phyloP scores from a whole-genome alignment of 1,139 yeast species.

The Arxiozyma slooffiae region DNA sequence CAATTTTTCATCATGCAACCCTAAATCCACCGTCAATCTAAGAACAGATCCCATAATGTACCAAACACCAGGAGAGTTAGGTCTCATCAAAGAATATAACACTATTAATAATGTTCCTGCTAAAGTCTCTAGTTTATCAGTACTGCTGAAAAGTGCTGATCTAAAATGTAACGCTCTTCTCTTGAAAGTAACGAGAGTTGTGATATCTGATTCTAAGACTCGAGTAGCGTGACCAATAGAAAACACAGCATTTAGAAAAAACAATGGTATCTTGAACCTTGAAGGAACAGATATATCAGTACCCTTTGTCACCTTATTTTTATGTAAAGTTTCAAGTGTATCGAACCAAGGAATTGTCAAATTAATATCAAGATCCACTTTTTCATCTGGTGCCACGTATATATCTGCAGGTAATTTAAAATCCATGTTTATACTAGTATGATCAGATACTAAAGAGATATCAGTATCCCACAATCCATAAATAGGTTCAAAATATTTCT shows the following conservation, averaged over 20 bases:
- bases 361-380: neutral
- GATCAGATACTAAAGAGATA: slow-evolving; percentile 52
- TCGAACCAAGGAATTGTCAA: slow-evolving; percentile 18
- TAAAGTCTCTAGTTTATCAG: slow-evolving; percentile 57
- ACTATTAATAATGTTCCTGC: slow-evolving; percentile 65
- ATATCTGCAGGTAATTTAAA: slow-evolving; percentile 12
- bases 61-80: slow-evolving; percentile 88
- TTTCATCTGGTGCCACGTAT: slow-evolving; percentile 5
- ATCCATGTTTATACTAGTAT: slow-evolving; percentile 40
- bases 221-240: slow-evolving; percentile 74
- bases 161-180: slow-evolving; percentile 55
- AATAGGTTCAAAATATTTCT: slow-evolving; percentile 59
- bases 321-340: slow-evolving; percentile 7
- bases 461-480: slow-evolving; percentile 55
- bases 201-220: slow-evolving; percentile 58
- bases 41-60: slow-evolving; percentile 74
- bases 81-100: slow-evolving; percentile 63
- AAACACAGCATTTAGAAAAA: slow-evolving; percentile 62
- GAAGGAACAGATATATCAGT: slow-evolving; percentile 36
- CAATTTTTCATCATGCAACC: slow-evolving; percentile 57
- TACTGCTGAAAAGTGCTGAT: slow-evolving; percentile 48
- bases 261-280: slow-evolving; percentile 39
- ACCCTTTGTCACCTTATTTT: slow-evolving; percentile 2
- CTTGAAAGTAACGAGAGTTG: slow-evolving; percentile 63
- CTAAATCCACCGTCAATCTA: slow-evolving; percentile 72